These are phyloP conservation scores for Komagataella pastoris DNA, from an alignment of 805 yeast species.

Conservation along the genomic window DNA sequence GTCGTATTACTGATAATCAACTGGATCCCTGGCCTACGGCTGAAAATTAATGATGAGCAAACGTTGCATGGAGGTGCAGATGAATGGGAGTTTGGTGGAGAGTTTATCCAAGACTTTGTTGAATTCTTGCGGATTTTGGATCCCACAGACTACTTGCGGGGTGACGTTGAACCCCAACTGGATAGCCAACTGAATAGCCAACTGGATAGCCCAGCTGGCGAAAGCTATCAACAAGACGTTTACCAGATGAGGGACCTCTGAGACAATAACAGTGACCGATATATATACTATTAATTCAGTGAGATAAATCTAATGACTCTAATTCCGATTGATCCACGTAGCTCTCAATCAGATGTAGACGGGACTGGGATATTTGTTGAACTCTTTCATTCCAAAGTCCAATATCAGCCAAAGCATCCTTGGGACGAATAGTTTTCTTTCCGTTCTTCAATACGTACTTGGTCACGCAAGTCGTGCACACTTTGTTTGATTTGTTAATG, in stretches of 20 bases:
- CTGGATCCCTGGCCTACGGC: slow-evolving; percentile 62
- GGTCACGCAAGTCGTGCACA: slow-evolving; percentile 45
- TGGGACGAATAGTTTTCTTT: slow-evolving; percentile 61
- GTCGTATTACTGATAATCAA: slow-evolving; percentile 44
- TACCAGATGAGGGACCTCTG: not conserved
- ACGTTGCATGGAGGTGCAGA: slow-evolving; percentile 67
- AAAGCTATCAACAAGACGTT: not conserved
- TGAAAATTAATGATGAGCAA: slow-evolving; percentile 63
- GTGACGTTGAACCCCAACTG: not conserved
- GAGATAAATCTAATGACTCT: slow-evolving; percentile 1
- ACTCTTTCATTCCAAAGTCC: slow-evolving; percentile 44
- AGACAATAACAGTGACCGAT: not conserved
- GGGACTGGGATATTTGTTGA: slow-evolving; percentile 24
- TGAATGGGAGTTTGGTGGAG: slow-evolving; percentile 75
- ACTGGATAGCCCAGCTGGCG: not conserved
- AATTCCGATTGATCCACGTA: slow-evolving; percentile 16
- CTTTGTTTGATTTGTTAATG: slow-evolving; percentile 19
- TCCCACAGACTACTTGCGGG: slow-evolving; percentile 9
- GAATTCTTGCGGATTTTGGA: slow-evolving; percentile 78
- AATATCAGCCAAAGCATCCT: slow-evolving; percentile 37
- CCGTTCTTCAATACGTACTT: slow-evolving; percentile 76
- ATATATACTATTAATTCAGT: not conserved
- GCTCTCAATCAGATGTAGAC: slow-evolving; percentile 24
- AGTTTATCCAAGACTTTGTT: slow-evolving; percentile 83
- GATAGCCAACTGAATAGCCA: not conserved